These are phyloP conservation scores for Phtheirospermum japonicum DNA, from an alignment of 257 asterid species.

Conservation along the genomic window DNA sequence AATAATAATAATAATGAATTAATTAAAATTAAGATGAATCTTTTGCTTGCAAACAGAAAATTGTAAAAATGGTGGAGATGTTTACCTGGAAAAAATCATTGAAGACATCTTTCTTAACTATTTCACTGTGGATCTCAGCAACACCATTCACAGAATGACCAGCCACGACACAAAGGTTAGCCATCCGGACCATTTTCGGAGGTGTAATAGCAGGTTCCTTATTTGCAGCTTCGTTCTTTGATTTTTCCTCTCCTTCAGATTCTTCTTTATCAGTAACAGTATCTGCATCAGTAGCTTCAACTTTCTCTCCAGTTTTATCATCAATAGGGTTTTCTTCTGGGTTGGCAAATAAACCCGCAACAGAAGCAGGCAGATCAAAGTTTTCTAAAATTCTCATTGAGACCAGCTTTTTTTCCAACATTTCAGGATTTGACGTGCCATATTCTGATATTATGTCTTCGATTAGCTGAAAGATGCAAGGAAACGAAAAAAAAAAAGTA, in stretches of 20 bases:
- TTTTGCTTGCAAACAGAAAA: constrained; percentile 20
- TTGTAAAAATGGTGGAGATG: background rate
- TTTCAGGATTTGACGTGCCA: constrained; percentile 53
- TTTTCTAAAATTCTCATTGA: constrained; percentile 79
- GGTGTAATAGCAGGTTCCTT: constrained; percentile 41
- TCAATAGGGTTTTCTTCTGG: constrained; percentile 29
- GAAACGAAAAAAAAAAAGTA: constrained; percentile 12
- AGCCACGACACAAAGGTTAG: constrained; percentile 81
- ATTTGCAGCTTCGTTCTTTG: constrained; percentile 32
- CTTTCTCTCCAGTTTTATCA: constrained; percentile 33
- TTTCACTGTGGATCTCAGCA: constrained; percentile 84
- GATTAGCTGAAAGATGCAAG: constrained; percentile 55
- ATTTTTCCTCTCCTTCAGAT: constrained; percentile 35
- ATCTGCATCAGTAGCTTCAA: no score
- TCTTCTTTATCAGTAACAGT: constrained; percentile 35
- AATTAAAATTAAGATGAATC: constrained; percentile 20
- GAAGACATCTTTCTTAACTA: constrained; percentile 76
- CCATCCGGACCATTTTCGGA: constrained; percentile 78
- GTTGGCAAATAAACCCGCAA: constrained; percentile 46
- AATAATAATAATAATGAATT: no score
- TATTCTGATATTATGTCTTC: constrained; percentile 59
- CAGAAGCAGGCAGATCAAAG: constrained; percentile 62
- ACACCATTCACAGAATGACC: constrained; percentile 93
- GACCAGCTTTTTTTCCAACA: constrained; percentile 55
- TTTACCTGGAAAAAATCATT: constrained; percentile 74